Base-by-base conservation (phyloP, 2,329 filamentous ascomycete species). In the Orbilia oligospora region DNA sequence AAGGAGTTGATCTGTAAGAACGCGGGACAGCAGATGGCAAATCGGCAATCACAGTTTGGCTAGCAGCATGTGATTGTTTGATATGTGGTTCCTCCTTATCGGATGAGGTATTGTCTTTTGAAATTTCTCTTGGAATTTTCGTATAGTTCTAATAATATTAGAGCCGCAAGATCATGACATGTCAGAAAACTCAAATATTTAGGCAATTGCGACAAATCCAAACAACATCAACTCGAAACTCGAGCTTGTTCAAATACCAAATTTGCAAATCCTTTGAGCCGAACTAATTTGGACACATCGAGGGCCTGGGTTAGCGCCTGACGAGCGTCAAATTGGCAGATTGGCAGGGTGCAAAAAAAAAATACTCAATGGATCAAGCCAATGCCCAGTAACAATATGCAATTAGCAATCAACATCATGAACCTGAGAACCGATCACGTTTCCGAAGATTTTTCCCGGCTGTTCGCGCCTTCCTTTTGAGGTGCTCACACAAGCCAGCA, bases 381-480 rank as follows among this genome's bases (percentile, higher is more conserved):
- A 67, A 66, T 36, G 33, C 53, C 10, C 46, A 67, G 41, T 53
- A 16, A n/a, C 33, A 53, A 49, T 16, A 9, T 10, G 58, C 3
- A 64, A 16, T 49, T 20, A 53, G 18, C 5, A 6, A 53, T 41
- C 46, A 27, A 41, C 12, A 12, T 67, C 66, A 69, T 69, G 66
- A 55, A 58, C 51, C 44, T 46, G 51, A 69, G 27, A 58, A 56
- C 12, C 33, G 56, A 44, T 24, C 56, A 61, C 36, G 56, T 44
- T 61, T 69, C 51, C 66, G 55, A 61, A 20, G 18, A 30, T 27
- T 44, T 68, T 55, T 41, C 36, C 53, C 30, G 33, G 53, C 1
- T n/a, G 12, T 61, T 61, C 56, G 36, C 36, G 53, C 69, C 58
- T 72, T 72, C 69, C 69, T 65, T 33, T 72, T 72, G 24, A 27